Base-by-base conservation (phyloP, 495 filamentous ascomycete genomes). In the Sphaerosporella brunnea region DNA sequence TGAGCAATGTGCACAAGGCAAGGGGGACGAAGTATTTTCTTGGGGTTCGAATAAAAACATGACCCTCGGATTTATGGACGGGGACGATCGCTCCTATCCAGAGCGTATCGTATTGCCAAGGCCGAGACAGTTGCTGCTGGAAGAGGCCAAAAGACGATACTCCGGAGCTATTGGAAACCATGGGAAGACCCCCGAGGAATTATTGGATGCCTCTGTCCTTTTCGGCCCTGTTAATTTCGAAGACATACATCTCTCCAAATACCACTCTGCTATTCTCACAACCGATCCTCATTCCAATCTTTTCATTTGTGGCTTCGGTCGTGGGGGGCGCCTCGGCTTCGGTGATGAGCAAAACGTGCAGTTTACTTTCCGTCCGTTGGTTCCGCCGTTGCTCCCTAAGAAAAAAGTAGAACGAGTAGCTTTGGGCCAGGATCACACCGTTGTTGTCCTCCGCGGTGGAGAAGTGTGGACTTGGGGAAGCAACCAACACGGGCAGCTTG, bases 11-110 rank as follows among this genome's bases (percentile, higher is more conserved):
- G 4, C 23, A 4, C 4, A 21, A 19, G 23, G 15, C 18, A 61
- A 71, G 18, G 86, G 82, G 11, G 87, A 94, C 59, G 90, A 97
- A 57, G 63, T 94, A 0, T 97, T 81, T 54, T 79, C 82, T 0
- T 90, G 94, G 60, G 90, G 90, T 16, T 94, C 84, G 62, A 96
- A 94, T 63, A 88, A 90, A 54, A 97, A 97, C 54, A 65, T 93
- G 10, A 86, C 80, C 5, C 72, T 97, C 35, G 90, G 92, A 2
- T 80, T 96, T 53, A 84, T 85, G 13, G 84, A 95, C 57, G 77
- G 87, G 54, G 86, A 94, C 61, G 87, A 97, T 53, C 78, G 90
- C 2, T 85, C 95, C 45, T 93, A 77, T 60, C 90, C 90, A 0
- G 90, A 97, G 58, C 74, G 84, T 35, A 72, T 93, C 10, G 63